A percentile compares a stretch with the other conserved stretches of the same genome.
phyloP scores from a whole-genome alignment of 495 filamentous ascomycete species.

The Hypomontagnella monticulosa region DNA sequence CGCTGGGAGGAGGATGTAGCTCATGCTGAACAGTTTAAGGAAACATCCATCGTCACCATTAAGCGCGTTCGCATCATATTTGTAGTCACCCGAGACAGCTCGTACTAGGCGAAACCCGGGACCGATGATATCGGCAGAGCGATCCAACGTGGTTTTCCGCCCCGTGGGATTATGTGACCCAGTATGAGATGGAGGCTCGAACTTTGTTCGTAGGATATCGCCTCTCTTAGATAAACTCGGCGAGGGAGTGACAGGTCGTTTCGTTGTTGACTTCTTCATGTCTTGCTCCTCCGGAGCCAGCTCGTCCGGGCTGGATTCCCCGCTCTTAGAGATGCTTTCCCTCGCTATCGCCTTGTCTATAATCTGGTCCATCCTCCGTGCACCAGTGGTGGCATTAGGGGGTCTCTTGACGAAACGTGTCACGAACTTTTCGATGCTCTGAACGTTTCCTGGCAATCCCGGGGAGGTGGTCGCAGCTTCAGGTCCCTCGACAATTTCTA shows the following conservation, averaged over 20 bases:
- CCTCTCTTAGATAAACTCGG: slow-evolving; percentile 40
- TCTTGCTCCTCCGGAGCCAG: slow-evolving; percentile 23
- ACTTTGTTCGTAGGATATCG: slow-evolving; percentile 32
- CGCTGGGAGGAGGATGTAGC: slow-evolving; percentile 28
- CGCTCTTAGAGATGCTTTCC: not conserved
- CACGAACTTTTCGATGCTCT: slow-evolving; percentile 5
- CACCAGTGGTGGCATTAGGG: not conserved
- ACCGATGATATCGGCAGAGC: slow-evolving; percentile 19
- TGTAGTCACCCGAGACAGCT: slow-evolving; percentile 34
- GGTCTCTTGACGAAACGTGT: slow-evolving; percentile 17
- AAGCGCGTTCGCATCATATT: slow-evolving; percentile 21
- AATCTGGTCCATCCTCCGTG: slow-evolving; percentile 5
- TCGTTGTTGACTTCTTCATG: slow-evolving; percentile 20
- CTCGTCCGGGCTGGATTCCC: slow-evolving; percentile 34
- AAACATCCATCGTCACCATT: slow-evolving; percentile 24
- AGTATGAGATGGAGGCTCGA: slow-evolving; percentile 12
- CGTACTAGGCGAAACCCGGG: slow-evolving; percentile 29
- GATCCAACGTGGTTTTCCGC: not conserved
- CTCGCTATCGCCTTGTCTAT: slow-evolving; percentile 22
- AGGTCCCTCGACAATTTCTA: slow-evolving; percentile 12
- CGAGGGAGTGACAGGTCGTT: slow-evolving; percentile 18
- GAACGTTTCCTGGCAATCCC: not conserved
- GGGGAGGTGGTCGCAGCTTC: not conserved
- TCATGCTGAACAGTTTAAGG: slow-evolving; percentile 25
- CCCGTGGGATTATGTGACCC: not conserved